Base-by-base conservation (phyloP, 2,329 filamentous ascomycete genomes). In the Fusarium foetens region DNA sequence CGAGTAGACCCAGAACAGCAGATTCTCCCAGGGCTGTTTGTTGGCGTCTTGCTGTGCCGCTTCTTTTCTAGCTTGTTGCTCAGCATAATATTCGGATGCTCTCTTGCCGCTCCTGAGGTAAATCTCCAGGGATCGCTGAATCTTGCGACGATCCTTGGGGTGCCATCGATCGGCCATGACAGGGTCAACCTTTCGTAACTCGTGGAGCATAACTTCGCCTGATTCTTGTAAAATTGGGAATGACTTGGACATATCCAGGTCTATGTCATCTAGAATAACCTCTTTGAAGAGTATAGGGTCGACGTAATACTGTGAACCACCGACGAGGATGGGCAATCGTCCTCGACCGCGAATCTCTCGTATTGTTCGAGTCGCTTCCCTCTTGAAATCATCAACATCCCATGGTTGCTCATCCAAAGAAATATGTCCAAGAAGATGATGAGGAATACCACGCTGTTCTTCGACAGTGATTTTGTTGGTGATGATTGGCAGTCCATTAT, bases 241-340 rank as follows among this genome's bases (percentile, higher is more conserved):
- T 39, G 86, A 69, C 78, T 78, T 19, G 10, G 82, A 77, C 14
- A 72, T 79, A 38, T 81, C 81, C 27, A 78, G 68, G 8, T 80
- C 77, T 5, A 84, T 79, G 17, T 84, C 82, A 27, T 84, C 81
- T 21, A 84, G 74, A 21, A 87, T 87, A 72, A 95, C 90, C 38
- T 93, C 88, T 54, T 79, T 76, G 79, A 98, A 97, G 6, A 99
- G 86, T 21, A 99, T 86, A 2, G 94, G 91, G 77, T 98, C 94
- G 0, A 94, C 92, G 79, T 99, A 99, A 83, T 98, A 99, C 77
- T 97, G 94, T 16, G 95, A 97, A 13, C 96, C 96, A 31, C 96
- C 96, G 3, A 98, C 96, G 1, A 99, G 83, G 33, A 99, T 94
- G 0, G 96, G 96, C 17, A 98, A 81, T 70, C 92, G 93, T 1